phyloP scores from a whole-genome alignment of 2,329 filamentous ascomycete genomes.

The Verticillium klebahnii region DNA sequence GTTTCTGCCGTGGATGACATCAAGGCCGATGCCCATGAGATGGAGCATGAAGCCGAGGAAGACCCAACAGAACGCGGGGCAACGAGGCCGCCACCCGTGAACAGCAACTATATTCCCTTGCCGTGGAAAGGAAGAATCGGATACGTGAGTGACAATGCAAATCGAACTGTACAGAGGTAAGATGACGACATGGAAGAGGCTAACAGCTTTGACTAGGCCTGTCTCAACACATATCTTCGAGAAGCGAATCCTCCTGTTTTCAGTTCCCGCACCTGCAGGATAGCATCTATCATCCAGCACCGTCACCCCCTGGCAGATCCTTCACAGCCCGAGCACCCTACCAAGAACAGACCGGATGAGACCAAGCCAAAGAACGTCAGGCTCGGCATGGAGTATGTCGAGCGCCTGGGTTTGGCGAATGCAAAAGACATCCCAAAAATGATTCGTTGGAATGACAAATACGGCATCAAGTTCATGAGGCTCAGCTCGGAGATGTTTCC shows the following conservation, averaged over 20 bases:
- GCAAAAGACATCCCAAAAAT: slow-evolving; percentile 80
- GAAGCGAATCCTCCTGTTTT: slow-evolving; percentile 80
- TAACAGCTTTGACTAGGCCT: slow-evolving; percentile 51
- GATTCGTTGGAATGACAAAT: slow-evolving; percentile 86
- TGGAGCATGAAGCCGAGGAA: slow-evolving; percentile 13
- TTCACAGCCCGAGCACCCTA: slow-evolving; percentile 70
- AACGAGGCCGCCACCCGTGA: slow-evolving; percentile 64
- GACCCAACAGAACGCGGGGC: slow-evolving; percentile 30
- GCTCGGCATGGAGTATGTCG: slow-evolving; percentile 67
- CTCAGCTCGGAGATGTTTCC: slow-evolving; percentile 96
- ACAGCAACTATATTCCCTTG: slow-evolving; percentile 77
- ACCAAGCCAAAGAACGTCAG: slow-evolving; percentile 60
- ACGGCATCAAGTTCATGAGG: slow-evolving; percentile 87
- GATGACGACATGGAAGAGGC: not conserved
- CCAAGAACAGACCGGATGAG: slow-evolving; percentile 81
- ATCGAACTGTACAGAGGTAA: no score
- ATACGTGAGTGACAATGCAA: slow-evolving; percentile 56
- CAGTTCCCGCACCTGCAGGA: slow-evolving; percentile 84
- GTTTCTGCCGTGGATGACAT: slow-evolving; percentile 17
- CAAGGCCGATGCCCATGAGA: slow-evolving; percentile 4
- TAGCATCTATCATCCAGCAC: slow-evolving; percentile 85
- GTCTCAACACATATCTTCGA: slow-evolving; percentile 87
- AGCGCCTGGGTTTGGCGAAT: slow-evolving; percentile 76
- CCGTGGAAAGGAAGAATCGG: slow-evolving; percentile 88
- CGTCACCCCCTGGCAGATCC: slow-evolving; percentile 76